phyloP scores from a whole-genome alignment of 805 yeast genomes.

The Henningerozyma blattae region DNA sequence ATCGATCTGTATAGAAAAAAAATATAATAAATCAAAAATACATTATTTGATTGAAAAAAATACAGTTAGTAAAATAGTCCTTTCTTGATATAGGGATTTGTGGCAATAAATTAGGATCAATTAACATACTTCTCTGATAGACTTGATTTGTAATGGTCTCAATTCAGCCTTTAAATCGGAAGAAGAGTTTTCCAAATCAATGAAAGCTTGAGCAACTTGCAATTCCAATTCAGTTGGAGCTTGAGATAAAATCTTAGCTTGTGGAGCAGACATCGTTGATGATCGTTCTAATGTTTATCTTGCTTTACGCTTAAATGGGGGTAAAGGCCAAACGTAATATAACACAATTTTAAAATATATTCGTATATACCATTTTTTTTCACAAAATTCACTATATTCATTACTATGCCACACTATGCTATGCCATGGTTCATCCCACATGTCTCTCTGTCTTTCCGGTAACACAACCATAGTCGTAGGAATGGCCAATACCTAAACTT shows the following conservation, averaged over 20 bases:
- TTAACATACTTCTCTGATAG: constrained; percentile 73
- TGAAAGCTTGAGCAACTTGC: constrained; percentile 97
- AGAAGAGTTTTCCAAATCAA: constrained; percentile 88
- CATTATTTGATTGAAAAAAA: background rate
- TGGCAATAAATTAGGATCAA: too few relatives aligned
- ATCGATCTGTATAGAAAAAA: constrained; percentile 43
- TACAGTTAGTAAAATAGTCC: background rate
- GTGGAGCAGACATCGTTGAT: constrained; percentile 65
- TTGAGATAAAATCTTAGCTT: constrained; percentile 81
- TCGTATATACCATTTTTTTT: background rate
- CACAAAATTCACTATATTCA: background rate
- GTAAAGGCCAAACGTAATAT: too few relatives aligned
- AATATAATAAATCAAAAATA: constrained; percentile 10
- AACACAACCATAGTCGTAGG: too few relatives aligned
- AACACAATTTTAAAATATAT: too few relatives aligned
- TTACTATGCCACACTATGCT: too few relatives aligned
- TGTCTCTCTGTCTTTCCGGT: too few relatives aligned
- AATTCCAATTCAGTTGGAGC: constrained; percentile 98
- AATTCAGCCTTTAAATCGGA: constrained; percentile 95
- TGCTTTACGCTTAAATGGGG: too few relatives aligned
- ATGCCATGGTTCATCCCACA: too few relatives aligned
- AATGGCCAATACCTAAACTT: too few relatives aligned
- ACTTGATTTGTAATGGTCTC: constrained; percentile 97
- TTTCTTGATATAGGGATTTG: too few relatives aligned
- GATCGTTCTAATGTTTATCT: constrained; percentile 5